Conservation (phyloP, 129 eudicot species). For the Helichrysum umbraculigerum region DNA sequence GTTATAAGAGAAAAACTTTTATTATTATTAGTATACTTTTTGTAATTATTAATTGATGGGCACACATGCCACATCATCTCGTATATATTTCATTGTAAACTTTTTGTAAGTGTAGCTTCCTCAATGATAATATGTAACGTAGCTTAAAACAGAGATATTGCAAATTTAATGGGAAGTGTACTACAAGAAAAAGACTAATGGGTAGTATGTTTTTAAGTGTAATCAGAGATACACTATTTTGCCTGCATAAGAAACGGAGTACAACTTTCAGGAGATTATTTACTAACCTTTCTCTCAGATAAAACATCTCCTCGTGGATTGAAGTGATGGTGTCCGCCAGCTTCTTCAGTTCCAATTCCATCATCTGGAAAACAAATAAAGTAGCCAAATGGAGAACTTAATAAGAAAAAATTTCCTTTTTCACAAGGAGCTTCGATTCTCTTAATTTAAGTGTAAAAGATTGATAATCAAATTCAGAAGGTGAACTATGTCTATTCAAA, state of each 20-base stretch:
- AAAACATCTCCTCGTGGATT: constrained; percentile 13
- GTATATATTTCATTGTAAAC: no score
- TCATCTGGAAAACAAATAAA: background rate
- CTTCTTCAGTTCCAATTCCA: constrained; percentile 18
- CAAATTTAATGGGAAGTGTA: background rate
- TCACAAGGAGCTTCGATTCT: background rate
- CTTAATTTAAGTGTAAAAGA: background rate
- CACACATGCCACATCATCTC: background rate
- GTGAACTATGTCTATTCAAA: background rate
- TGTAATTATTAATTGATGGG: no score
- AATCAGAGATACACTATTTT: background rate
- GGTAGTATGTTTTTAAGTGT: no score
- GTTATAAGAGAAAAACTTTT: background rate
- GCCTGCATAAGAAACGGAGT: background rate
- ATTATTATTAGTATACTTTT: no score
- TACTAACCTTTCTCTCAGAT: constrained; percentile 16
- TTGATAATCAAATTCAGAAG: background rate
- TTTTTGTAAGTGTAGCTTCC: no score
- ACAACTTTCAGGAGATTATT: background rate
- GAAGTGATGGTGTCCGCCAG: constrained; percentile 19
- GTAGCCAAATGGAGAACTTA: background rate
- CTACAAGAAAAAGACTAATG: background rate
- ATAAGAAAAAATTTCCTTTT: background rate
- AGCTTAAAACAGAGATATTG: background rate
- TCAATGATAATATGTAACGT: background rate